Evolutionary conservation across 768 basidiomycete species (phyloP), one percentile per base, ranked within the genome.

Genomic region (Lentinula sp.): DNA sequence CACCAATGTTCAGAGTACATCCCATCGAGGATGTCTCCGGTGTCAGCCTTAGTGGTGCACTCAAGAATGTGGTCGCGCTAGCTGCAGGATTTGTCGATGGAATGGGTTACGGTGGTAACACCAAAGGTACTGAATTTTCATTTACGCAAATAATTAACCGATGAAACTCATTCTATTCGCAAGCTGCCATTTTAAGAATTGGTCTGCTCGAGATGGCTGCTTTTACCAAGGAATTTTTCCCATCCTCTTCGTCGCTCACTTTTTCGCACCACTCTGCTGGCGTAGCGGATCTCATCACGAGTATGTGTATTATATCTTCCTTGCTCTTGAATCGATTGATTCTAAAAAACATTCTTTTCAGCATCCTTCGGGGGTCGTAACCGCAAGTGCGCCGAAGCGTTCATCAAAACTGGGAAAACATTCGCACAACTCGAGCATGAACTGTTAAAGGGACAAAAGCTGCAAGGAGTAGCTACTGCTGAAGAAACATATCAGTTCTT

Each of bases 241-340:
- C 62, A 13, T 35, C 43, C 31, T 63, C 62, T 15, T 60, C 53
- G 18, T 61, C 63, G 15, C 18, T 64, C 16, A 64, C 63, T n/a
- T 64, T 64, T 32, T 60, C 58, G 37, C 63, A 64, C 23, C 63
- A 64, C 53, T 64, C 63, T 11, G 63, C 63, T 50, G 60, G 63
- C 40, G 55, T 64, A 13, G 63, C 63, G 28, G 63, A 64, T 60
- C 55, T 64, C 11, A 64, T 64, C 18, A 64, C 63, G 40, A 61
- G 58, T 50, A 61, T n/a, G 59, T 52, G 1, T 35, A 23, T 50
- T 10, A 7, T 50, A 9, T 11, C 6, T 51, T 43, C 34, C 18
- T 52, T 16, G n/a, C 4, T n/a, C 7, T 3, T 6, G 37, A 13
- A 13, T 35, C 9, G 5, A 11, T 49, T 5, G 34, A 28, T 28